phyloP scores from a whole-genome alignment of 2,329 filamentous ascomycete species.

The Colletotrichum zoysiae region DNA sequence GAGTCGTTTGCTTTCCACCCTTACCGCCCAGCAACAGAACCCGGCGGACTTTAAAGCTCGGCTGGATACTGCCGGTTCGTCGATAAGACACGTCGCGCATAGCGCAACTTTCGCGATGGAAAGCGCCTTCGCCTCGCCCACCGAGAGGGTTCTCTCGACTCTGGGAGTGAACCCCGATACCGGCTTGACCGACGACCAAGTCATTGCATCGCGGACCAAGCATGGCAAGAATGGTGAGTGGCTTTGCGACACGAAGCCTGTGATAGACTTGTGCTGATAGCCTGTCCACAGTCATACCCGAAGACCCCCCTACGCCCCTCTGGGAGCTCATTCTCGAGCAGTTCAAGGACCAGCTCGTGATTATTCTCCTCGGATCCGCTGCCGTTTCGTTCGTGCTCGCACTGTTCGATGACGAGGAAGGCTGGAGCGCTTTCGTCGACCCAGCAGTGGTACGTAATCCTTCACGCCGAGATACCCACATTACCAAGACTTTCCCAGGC shows the following conservation, averaged over 20 bases:
- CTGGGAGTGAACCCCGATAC: slow-evolving; percentile 67
- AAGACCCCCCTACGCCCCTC: slow-evolving; percentile 94
- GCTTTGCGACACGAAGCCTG: slow-evolving; percentile 26
- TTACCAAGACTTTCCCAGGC: slow-evolving; percentile 34
- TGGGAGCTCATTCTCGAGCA: slow-evolving; percentile 98
- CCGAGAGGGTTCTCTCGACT: slow-evolving; percentile 68
- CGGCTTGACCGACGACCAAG: slow-evolving; percentile 72
- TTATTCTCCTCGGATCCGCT: slow-evolving; percentile 93
- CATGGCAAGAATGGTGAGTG: slow-evolving; percentile 75
- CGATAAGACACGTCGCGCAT: slow-evolving; percentile 38
- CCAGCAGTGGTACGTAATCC: slow-evolving; percentile 83
- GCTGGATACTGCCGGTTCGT: slow-evolving; percentile 32
- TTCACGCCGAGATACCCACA: slow-evolving; percentile 29
- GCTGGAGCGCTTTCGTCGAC: slow-evolving; percentile 98
- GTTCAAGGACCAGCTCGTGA: slow-evolving; percentile 98
- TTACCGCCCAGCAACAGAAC: slow-evolving; percentile 1
- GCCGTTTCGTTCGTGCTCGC: slow-evolving; percentile 94
- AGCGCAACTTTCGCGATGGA: slow-evolving; percentile 63
- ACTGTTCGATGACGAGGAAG: slow-evolving; percentile 91
- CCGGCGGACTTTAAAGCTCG: slow-evolving; percentile 28
- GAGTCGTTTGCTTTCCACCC: not conserved
- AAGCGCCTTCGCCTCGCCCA: slow-evolving; percentile 70
- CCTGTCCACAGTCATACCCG: slow-evolving; percentile 66
- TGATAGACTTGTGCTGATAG: slow-evolving; percentile 39
- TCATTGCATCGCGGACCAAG: slow-evolving; percentile 66